Evolutionary conservation across 2,329 filamentous ascomycete species (phyloP), one percentile per base, ranked within the genome.

Genomic region (Pseudocercospora macadamiae): DNA sequence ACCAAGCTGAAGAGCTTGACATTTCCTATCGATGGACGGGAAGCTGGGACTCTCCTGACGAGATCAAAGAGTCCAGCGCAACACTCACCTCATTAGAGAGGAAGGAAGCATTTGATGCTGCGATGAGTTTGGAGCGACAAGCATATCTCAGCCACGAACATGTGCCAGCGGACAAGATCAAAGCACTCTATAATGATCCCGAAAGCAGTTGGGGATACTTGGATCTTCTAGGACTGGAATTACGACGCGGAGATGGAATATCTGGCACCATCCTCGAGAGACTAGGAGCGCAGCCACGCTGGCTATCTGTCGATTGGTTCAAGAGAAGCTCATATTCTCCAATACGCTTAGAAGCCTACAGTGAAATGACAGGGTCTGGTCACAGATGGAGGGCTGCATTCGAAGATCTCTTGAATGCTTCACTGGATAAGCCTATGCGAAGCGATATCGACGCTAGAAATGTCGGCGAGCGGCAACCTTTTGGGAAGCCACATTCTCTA

Each of bases 331-430:
- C 77, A 0, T 86, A 86, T 68, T 86, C 83, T 1, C 83, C 83
- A 0, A 67, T 82, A n/a, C 71, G 77, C 16, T 71, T 86, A 1
- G 83, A 85, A 64, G 71, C 75, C n/a, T 73, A 82, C 59, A 68
- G 73, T 37, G 34, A 70, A 60, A 49, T 76, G 66, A 62, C 60
- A 14, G 51, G 55, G 44, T 55, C 74, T 57, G 71, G 75, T 63
- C 64, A 74, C 48, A 75, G 76, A 28, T 86, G 83, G 83, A 77
- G 81, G 14, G 79, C 81, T 51, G 84, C 84, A 0, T 86, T 85
- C 64, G 83, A 86, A 65, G 84, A 87, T 64, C 75, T 87, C 8
- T 64, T 86, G 14, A 77, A 77, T 48, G 73, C 82, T 2, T 74
- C 69, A 2, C 59, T 74, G 2, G 72, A 70, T 45, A 73, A 72